Percentiles rank a stretch among this genome's conserved stretches.
These are phyloP conservation scores for Adansonia digitata DNA, from an alignment of 345 rosid genomes.

Conservation along the genomic window DNA sequence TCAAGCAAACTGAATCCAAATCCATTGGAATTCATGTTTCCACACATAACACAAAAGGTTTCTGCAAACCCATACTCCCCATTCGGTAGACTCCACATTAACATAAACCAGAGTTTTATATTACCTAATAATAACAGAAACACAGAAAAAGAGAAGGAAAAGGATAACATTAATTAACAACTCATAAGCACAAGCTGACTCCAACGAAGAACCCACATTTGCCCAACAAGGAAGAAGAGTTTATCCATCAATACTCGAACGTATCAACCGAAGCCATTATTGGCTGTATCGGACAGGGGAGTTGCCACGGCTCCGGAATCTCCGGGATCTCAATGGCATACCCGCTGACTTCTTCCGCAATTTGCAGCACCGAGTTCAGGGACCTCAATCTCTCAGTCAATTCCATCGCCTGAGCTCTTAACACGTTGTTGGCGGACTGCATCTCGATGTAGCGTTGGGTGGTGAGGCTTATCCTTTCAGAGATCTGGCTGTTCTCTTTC, in stretches of 20 bases:
- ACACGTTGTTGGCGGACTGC: constrained; percentile 55
- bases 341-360: constrained; percentile 54
- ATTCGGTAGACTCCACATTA: neutral
- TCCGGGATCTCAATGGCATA: constrained; percentile 57
- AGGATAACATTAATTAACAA: neutral
- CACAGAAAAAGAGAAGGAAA: neutral
- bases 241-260: constrained; percentile 22
- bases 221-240: neutral
- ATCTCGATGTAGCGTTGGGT: constrained; percentile 36
- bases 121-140: neutral
- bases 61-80: neutral
- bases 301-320: constrained; percentile 68
- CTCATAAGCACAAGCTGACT: neutral
- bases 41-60: neutral
- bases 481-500: constrained; percentile 37
- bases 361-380: constrained; percentile 50
- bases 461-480: constrained; percentile 27
- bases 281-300: constrained; percentile 49
- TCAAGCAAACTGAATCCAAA: too few species aligned
- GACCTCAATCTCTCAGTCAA: constrained; percentile 60
- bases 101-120: neutral
- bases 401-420: constrained; percentile 64
- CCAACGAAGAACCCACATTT: too few species aligned
- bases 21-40: neutral
- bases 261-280: constrained; percentile 47